A percentile compares a stretch with the other conserved stretches of the same genome.
phyloP scores from a whole-genome alignment of 192 early-diverging fungal genomes.

The Entomortierella lignicola region DNA sequence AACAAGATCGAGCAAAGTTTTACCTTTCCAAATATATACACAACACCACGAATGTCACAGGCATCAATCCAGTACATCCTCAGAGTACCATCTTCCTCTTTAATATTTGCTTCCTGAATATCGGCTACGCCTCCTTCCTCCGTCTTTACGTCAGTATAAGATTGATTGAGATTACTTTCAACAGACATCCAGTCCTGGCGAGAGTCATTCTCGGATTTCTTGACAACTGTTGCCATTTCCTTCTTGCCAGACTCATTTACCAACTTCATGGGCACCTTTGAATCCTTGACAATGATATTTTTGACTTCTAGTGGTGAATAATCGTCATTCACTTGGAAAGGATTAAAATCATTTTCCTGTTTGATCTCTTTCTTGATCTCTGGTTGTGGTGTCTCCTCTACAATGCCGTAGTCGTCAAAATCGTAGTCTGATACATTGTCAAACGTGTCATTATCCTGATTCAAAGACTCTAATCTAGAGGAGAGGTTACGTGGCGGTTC shows the following conservation, averaged over 20 bases:
- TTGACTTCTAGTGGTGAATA: constrained; percentile 4
- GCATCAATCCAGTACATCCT: constrained; percentile 95
- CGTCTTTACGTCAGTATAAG: constrained; percentile 8
- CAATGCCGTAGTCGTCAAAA: constrained; percentile 24
- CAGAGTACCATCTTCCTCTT: constrained; percentile 66
- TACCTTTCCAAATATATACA: constrained; percentile 96
- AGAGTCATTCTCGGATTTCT: constrained; percentile 24
- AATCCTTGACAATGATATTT: constrained; percentile 10
- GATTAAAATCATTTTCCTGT: constrained; percentile 23
- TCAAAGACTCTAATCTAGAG: not conserved
- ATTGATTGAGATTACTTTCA: constrained; percentile 21
- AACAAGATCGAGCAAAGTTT: no score
- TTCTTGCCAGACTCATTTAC: constrained; percentile 24
- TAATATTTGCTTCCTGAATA: constrained; percentile 23
- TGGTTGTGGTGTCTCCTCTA: constrained; percentile 6
- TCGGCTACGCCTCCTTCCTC: constrained; percentile 2
- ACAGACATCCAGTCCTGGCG: constrained; percentile 37
- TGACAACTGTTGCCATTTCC: constrained; percentile 38
- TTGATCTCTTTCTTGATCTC: constrained; percentile 34
- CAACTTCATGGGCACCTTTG: constrained; percentile 8
- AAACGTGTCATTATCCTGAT: constrained; percentile 14
- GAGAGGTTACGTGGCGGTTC: constrained; percentile 12
- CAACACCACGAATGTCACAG: constrained; percentile 78
- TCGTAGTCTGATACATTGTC: constrained; percentile 7
- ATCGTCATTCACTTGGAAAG: constrained; percentile 31